Evolutionary conservation across 2,329 filamentous ascomycete species (phyloP).

Genomic region (Stachybotrys chartarum): DNA sequence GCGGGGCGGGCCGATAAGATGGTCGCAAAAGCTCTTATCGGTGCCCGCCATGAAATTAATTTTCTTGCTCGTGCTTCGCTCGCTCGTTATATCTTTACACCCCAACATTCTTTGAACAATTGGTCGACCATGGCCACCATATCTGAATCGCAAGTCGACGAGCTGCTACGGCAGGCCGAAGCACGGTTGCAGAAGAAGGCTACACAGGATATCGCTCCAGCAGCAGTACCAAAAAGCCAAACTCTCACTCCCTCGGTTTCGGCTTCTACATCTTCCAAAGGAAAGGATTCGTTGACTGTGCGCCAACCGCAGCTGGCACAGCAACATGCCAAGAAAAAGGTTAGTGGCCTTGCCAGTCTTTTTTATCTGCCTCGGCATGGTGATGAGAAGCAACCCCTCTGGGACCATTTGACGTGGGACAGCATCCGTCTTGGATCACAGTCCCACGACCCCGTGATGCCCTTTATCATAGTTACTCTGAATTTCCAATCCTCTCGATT

Average conservation of each 20-base stretch:
- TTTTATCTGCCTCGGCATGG: constrained; percentile 4
- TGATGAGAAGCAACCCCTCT: constrained; percentile 34
- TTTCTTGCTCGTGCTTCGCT: not conserved
- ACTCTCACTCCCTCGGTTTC: constrained; percentile 4
- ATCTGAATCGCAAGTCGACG: constrained; percentile 2
- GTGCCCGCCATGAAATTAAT: not conserved
- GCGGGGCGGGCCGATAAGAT: too few relatives aligned
- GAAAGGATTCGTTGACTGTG: not conserved
- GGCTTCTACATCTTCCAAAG: not conserved
- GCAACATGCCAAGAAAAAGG: constrained; percentile 14
- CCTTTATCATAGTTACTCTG: constrained; percentile 70
- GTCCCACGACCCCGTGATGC: constrained; percentile 54
- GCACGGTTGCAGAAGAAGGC: constrained; percentile 2
- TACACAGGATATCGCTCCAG: not conserved
- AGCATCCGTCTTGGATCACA: constrained; percentile 32
- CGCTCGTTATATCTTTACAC: not conserved
- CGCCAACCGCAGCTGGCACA: not conserved
- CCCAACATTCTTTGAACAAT: not conserved
- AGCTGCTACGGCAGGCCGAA: constrained; percentile 10
- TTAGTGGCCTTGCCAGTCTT: constrained; percentile 9
- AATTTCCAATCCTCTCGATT: constrained; percentile 20
- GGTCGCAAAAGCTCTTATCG: too few relatives aligned
- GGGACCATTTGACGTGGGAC: constrained; percentile 29
- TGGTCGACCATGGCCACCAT: not conserved
- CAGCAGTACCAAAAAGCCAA: not conserved